These are phyloP conservation scores for Aspergillus cejpii DNA, from an alignment of 2,329 filamentous ascomycete species.

Conservation along the genomic window DNA sequence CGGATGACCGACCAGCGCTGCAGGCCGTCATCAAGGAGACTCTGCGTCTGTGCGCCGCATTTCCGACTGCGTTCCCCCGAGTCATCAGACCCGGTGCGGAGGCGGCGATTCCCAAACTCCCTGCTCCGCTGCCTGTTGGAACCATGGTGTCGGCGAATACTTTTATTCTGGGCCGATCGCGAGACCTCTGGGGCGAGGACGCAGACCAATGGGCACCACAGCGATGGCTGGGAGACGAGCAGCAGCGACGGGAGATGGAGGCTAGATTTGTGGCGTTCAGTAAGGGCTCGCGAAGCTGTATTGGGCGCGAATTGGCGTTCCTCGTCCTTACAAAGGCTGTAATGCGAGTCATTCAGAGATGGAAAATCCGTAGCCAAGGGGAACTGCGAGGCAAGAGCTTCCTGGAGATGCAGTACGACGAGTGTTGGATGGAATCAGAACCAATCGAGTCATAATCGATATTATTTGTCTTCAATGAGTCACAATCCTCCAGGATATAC, in stretches of 20 bases:
- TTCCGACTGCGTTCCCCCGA: conserved; percentile 17
- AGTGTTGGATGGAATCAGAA: conserved; percentile 9
- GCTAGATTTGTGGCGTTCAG: conserved; percentile 14
- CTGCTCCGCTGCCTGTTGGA: conserved; percentile 11
- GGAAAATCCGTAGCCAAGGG: conserved; percentile 11
- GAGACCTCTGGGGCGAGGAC: conserved; percentile 13
- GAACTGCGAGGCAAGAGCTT: conserved; percentile 10
- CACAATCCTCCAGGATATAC: neutral
- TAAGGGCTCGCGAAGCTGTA: conserved; percentile 15
- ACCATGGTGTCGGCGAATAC: conserved; percentile 17
- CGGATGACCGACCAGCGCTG: conserved; percentile 3
- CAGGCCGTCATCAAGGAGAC: conserved; percentile 19
- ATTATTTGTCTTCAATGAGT: no score
- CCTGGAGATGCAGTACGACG: conserved; percentile 18
- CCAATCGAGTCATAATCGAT: neutral
- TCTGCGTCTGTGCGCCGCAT: conserved; percentile 9
- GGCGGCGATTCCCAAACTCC: conserved; percentile 6
- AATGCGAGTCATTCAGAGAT: conserved; percentile 7
- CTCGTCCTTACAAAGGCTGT: conserved; percentile 11
- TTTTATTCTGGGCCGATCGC: conserved; percentile 15
- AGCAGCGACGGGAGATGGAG: conserved; percentile 13
- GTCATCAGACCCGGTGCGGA: conserved; percentile 15
- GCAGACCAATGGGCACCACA: conserved; percentile 13
- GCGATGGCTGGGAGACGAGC: conserved; percentile 14
- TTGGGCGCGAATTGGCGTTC: conserved; percentile 14